Conservation (phyloP, 2,329 filamentous ascomycete species). For the Elsinoe australis region DNA sequence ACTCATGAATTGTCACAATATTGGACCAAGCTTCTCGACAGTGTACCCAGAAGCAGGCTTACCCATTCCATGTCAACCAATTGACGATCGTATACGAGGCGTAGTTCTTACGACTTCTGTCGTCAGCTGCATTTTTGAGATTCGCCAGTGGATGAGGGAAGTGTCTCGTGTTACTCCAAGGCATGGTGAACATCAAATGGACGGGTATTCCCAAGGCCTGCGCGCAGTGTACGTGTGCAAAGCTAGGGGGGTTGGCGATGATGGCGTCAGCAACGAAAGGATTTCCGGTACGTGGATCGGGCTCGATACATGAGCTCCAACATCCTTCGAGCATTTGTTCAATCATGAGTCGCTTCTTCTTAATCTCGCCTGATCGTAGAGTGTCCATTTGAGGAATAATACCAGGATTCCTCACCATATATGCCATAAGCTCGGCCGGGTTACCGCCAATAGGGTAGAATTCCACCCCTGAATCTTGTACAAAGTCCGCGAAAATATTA, state of each 20-base stretch:
- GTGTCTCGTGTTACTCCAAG: slow-evolving; percentile 39
- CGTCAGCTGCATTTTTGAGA: too few species aligned
- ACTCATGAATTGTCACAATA: too few species aligned
- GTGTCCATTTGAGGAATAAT: slow-evolving; percentile 76
- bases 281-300: too few species aligned
- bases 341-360: slow-evolving; percentile 65
- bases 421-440: slow-evolving; percentile 53
- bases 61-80: too few species aligned
- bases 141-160: too few species aligned
- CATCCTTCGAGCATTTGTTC: slow-evolving; percentile 77
- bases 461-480: slow-evolving; percentile 43
- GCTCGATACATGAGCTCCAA: slow-evolving; percentile 85
- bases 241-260: slow-evolving; percentile 24
- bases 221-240: slow-evolving; percentile 22
- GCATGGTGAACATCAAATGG: slow-evolving; percentile 37
- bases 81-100: too few species aligned
- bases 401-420: slow-evolving; percentile 85
- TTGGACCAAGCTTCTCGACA: too few species aligned
- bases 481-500: slow-evolving; percentile 43
- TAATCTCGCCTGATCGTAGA: slow-evolving; percentile 68
- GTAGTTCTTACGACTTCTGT: too few species aligned
- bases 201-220: slow-evolving; percentile 21
- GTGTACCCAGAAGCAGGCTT: too few species aligned
- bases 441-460: slow-evolving; percentile 47
- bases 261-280: too few species aligned